Conservation (phyloP, 768 basidiomycete species). For the Tulasnella sp. region DNA sequence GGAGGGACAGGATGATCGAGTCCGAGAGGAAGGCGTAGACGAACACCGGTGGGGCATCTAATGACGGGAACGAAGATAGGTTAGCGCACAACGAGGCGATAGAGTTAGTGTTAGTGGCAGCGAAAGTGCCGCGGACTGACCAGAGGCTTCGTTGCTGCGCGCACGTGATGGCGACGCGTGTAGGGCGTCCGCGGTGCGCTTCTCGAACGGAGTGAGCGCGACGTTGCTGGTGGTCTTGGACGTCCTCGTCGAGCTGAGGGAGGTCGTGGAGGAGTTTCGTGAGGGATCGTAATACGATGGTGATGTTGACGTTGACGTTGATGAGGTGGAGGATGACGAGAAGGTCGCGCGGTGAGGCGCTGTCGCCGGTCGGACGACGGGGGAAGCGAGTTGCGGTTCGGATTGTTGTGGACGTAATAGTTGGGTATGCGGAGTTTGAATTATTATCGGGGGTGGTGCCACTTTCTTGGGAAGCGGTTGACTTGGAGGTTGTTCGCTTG, state of each 20-base stretch:
- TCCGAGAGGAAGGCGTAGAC: background rate
- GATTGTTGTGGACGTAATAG: background rate
- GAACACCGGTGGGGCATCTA: background rate
- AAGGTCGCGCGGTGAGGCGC: no score
- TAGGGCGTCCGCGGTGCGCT: background rate
- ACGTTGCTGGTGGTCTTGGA: background rate
- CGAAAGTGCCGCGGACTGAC: background rate
- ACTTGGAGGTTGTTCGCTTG: background rate
- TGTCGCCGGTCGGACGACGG: background rate
- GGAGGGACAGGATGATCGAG: background rate
- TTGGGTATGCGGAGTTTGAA: background rate
- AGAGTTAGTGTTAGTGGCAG: background rate
- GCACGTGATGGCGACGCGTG: background rate
- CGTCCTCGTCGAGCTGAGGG: background rate
- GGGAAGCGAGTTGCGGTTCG: background rate
- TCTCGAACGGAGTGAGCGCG: background rate
- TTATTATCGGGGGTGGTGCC: background rate
- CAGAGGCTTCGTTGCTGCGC: background rate
- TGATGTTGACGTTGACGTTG: background rate
- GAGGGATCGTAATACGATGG: background rate
- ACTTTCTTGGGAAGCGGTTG: background rate
- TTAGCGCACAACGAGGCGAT: background rate
- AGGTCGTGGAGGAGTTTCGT: background rate
- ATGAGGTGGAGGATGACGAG: no score
- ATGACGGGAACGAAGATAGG: background rate